A percentile compares a stretch with the other conserved stretches of the same genome.
Evolutionary conservation across 1,139 yeast species (phyloP).

Genomic region (Debaryomyces udenii): DNA sequence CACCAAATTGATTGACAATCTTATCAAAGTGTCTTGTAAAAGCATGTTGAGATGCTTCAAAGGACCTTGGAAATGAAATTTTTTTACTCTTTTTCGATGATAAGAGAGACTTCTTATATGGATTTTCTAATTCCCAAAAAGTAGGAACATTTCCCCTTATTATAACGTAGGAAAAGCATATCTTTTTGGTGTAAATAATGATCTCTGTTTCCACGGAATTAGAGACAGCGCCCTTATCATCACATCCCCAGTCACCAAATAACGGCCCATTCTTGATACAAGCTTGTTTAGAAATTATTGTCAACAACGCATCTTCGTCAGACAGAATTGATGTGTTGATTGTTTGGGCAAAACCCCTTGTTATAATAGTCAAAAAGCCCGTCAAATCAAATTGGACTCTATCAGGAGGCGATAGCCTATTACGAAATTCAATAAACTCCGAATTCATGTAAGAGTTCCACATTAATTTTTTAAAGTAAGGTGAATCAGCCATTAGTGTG

Average conservation of each 20-base stretch:
- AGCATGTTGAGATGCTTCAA: conserved; percentile 67
- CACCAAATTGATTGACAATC: conserved; percentile 61
- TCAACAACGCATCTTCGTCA: conserved; percentile 49
- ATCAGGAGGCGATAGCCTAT: conserved; percentile 54
- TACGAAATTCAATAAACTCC: conserved; percentile 63
- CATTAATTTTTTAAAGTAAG: conserved; percentile 57
- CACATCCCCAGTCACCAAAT: conserved; percentile 71
- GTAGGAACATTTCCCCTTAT: conserved; percentile 72
- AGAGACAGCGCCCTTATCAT: conserved; percentile 70
- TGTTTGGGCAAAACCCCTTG: conserved; percentile 69
- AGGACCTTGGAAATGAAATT: conserved; percentile 57
- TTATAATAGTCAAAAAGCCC: conserved; percentile 59
- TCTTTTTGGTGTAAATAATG: conserved; percentile 54
- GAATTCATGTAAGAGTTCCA: conserved; percentile 67
- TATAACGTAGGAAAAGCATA: conserved; percentile 60
- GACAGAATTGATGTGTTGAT: conserved; percentile 47
- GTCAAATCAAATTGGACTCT: conserved; percentile 54
- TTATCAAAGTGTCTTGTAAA: conserved; percentile 65
- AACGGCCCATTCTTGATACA: conserved; percentile 61
- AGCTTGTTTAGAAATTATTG: conserved; percentile 69
- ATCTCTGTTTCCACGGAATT: conserved; percentile 70
- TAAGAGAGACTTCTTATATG: conserved; percentile 37
- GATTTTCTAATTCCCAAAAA: conserved; percentile 61
- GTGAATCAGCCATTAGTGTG: conserved; percentile 41
- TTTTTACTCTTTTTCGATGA: conserved; percentile 47